A percentile compares a stretch with the other conserved stretches of the same genome.
Conservation (phyloP, 305 asterid species). For the Fraxinus angustifolia region DNA sequence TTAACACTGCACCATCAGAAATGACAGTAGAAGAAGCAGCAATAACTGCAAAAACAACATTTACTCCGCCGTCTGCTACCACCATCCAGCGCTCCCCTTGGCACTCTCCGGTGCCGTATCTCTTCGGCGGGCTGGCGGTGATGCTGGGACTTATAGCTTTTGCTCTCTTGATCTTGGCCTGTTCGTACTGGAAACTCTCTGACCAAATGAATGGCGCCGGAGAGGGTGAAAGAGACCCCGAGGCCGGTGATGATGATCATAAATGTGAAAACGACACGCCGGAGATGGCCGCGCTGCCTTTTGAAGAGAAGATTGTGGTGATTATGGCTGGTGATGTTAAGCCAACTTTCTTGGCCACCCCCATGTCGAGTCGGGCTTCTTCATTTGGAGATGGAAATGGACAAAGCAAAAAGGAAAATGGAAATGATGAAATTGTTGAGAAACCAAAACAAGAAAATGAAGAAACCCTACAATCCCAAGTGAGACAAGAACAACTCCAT, state of each 20-base stretch:
- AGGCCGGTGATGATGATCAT: constrained; percentile 5
- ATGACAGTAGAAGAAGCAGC: background rate
- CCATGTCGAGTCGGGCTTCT: constrained; percentile 7
- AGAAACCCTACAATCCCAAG: background rate
- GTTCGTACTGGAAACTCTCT: constrained; percentile 42
- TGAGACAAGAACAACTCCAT: constrained; percentile 13
- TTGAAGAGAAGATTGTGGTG: constrained; percentile 33
- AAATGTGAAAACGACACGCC: background rate
- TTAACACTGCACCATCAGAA: background rate
- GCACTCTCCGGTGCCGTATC: constrained; percentile 44
- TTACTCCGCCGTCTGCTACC: constrained; percentile 22
- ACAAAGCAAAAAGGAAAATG: background rate
- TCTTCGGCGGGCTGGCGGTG: constrained; percentile 42
- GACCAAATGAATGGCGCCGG: constrained; percentile 20
- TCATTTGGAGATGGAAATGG: background rate
- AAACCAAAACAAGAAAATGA: constrained; percentile 1
- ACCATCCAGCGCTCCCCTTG: constrained; percentile 23
- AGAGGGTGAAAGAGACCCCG: constrained; percentile 4
- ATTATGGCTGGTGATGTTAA: constrained; percentile 42
- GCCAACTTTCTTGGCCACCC: constrained; percentile 41
- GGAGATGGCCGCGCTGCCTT: background rate
- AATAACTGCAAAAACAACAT: constrained; percentile 9
- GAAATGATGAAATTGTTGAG: background rate
- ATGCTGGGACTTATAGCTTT: constrained; percentile 34
- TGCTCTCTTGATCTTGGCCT: constrained; percentile 39